Evolutionary conservation across 768 basidiomycete genomes (phyloP), one percentile per base, ranked within the genome.

Genomic region (Trametes elegans): DNA sequence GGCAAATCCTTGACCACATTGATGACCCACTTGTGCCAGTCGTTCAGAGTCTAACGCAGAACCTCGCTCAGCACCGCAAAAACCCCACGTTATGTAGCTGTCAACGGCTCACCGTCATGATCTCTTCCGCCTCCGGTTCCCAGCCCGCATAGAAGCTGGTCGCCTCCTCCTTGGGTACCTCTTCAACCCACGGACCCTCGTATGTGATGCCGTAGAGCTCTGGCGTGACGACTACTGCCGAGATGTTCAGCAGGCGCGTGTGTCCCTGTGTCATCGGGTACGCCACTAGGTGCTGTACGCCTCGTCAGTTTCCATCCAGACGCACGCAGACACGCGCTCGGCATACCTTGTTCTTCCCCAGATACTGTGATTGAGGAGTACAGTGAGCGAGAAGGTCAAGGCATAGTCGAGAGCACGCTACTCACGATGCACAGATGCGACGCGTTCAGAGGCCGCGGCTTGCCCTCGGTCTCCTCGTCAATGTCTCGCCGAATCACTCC

Each of bases 401-500:
- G n/a, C n/a, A n/a, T n/a, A n/a, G n/a, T n/a, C 13, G 8, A 9
- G 16, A 7, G 21, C 19, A 21, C 3, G 4, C 5, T 21, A 31
- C 51, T 18, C 7, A 53, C 51, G 19, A 42, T 13, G 16, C 44
- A 10, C 23, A 43, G 13, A 14, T 52, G 36, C 3, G 29, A 6
- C 34, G 19, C 38, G n/a, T 51, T 61, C 8, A 74, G 39, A 5
- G 64, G 54, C 2, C 34, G 31, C n/a, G 68, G 62, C 5, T 64
- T 5, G n/a, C 32, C 18, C 35, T n/a, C n/a, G n/a, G n/a, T n/a
- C n/a, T n/a, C n/a, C n/a, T 42, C 27, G 14, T 6, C 47, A 55
- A 49, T 79, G 51, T 1, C 52, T 49, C n/a, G 72, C 68, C 1
- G 4, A 74, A 79, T 60, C 21, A 79, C 60, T 3, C 55, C 64